Base-by-base conservation (phyloP, 2,329 filamentous ascomycete genomes). In the Bipolaris zeicola region DNA sequence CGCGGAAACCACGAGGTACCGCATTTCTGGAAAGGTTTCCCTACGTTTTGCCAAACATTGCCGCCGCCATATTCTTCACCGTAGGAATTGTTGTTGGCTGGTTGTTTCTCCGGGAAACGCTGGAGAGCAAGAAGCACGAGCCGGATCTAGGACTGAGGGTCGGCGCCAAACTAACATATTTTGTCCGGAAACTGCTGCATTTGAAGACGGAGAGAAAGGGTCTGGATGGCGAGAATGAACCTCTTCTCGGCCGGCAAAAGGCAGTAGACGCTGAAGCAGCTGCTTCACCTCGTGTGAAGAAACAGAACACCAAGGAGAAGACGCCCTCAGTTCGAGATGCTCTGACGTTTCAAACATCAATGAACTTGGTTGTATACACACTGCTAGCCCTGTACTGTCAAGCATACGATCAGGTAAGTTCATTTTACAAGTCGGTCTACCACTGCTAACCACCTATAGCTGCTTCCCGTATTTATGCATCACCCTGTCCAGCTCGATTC, bases 391-490 rank as follows among this genome's bases (percentile, higher is more conserved):
- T 96, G 46, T 92, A 96, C 75, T 88, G 87, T 0, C 87, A 96
- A 37, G 88, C 91, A 0, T 97, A 88, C 70, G 94, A 98, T 75
- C 92, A 96, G 62, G 73, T 73, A 62, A 20, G 63, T 37, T 8
- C 3, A 28, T 45, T 18, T 3, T 14, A 6, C 1, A 8, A 7
- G n/a, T 14, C 10, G 0, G 24, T 7, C 0, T 34, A 28, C 34
- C 3, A 7, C 16, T 22, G 46, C 63, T 70, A 24, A 69, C 48
- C 37, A 2, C 1, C 14, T 18, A 10, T 28, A 77, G 70, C 82
- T 94, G 2, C 84, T 98, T 1, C 90, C 92, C 3, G 91, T 97
- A 0, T 96, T 96, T 74, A 84, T 97, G 68, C 90, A 96, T 76
- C 89, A 91, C 62, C 89, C 89, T 0, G 76, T 76, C 1, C 81